A percentile compares a stretch with the other conserved stretches of the same genome.
Conservation (phyloP, 1,139 yeast genomes). For the Geotrichum cucujoidarum region DNA sequence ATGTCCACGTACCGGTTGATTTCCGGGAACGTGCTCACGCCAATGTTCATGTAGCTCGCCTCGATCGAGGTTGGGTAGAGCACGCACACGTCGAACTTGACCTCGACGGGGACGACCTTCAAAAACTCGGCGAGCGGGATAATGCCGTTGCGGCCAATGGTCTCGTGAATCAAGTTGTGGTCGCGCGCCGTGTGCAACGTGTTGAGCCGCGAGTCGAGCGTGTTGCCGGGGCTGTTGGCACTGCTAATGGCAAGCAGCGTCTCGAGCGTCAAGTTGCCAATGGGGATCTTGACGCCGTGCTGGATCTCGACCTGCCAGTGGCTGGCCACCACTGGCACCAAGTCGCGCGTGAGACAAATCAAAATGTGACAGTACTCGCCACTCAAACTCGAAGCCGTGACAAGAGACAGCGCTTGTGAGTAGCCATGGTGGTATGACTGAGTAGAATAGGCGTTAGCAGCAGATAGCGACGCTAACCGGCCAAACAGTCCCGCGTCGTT, state of each 20-base stretch:
- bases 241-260: slow-evolving; percentile 39
- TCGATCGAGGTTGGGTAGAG: slow-evolving; percentile 76
- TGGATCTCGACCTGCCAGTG: slow-evolving; percentile 57
- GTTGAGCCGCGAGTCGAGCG: slow-evolving; percentile 5
- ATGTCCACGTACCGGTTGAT: slow-evolving; percentile 73
- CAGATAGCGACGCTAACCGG: slow-evolving; percentile 12
- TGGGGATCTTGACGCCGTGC: slow-evolving; percentile 47
- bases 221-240: slow-evolving; percentile 10
- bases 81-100: slow-evolving; percentile 73
- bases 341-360: slow-evolving; percentile 72
- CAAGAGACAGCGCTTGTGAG: slow-evolving; percentile 57
- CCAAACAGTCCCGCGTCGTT: background rate
- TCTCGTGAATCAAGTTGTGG: slow-evolving; percentile 38
- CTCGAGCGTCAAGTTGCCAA: slow-evolving; percentile 41
- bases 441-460: background rate
- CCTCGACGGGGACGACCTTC: slow-evolving; percentile 48
- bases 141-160: slow-evolving; percentile 32
- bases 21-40: slow-evolving; percentile 41
- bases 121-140: slow-evolving; percentile 64
- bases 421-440: slow-evolving; percentile 15
- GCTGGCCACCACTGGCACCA: slow-evolving; percentile 81
- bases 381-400: slow-evolving; percentile 83
- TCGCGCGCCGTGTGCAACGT: slow-evolving; percentile 21
- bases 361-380: slow-evolving; percentile 73
- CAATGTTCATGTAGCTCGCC: slow-evolving; percentile 46